Evolutionary conservation across 1,284 basidiomycete species (phyloP).

Genomic region (Cryptococcus maquisensis): DNA sequence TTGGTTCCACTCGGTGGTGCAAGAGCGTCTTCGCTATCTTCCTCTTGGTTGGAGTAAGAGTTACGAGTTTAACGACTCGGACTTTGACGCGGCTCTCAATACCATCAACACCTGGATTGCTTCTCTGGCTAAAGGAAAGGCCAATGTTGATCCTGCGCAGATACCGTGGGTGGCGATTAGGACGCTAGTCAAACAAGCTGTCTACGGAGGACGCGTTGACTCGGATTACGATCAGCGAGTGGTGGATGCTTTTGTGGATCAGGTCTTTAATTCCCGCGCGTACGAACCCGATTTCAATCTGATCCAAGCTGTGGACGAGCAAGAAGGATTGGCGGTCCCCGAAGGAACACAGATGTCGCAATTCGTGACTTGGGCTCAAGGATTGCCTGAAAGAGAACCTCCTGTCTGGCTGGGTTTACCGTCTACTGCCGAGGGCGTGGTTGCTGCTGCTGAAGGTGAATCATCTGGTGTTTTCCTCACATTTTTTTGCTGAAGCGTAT

Average conservation of each 20-base stretch:
- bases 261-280: conserved; percentile 74
- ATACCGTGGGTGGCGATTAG: conserved; percentile 92
- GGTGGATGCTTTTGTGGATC: conserved; percentile 85
- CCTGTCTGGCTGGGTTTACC: conserved; percentile 89
- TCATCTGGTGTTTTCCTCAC: conserved; percentile 6
- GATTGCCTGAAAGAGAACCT: conserved; percentile 82
- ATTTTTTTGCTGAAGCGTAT: conserved; percentile 3
- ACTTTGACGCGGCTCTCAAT: conserved; percentile 84
- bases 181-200: conserved; percentile 85
- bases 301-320: conserved; percentile 55
- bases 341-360: conserved; percentile 88
- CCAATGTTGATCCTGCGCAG: conserved; percentile 81
- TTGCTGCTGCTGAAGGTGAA: conserved; percentile 82
- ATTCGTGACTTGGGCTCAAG: conserved; percentile 81
- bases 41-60: conserved; percentile 92
- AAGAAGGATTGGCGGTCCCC: conserved; percentile 65
- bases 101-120: conserved; percentile 88
- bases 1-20: conserved; percentile 96
- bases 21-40: conserved; percentile 89
- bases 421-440: conserved; percentile 81
- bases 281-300: conserved; percentile 90
- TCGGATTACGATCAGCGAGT: conserved; percentile 90
- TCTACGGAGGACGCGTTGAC: conserved; percentile 89
- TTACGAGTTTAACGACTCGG: conserved; percentile 97
- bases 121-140: conserved; percentile 71